Base-by-base conservation (phyloP, 345 rosid species). In the Eucalyptus grandis region DNA sequence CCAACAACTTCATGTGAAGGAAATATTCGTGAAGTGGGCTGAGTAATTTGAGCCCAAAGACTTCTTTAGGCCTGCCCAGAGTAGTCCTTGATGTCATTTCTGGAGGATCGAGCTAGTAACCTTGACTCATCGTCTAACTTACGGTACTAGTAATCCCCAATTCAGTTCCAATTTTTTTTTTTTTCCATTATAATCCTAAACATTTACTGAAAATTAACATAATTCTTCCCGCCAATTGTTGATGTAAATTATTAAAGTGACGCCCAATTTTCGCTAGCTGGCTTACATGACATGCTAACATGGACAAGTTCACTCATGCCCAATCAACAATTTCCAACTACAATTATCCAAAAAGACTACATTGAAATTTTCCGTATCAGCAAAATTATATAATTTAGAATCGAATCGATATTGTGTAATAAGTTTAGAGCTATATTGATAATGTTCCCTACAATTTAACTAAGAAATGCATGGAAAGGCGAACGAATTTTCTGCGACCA, bases 281-380 rank as follows among this genome's bases (percentile, higher is more conserved):
- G 0, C 0, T n/a, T n/a, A 7, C 5, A 1, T 14, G 6, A 8
- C 21, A 65, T 0, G 3, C 21, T n/a, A 0, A 65, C 19, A 8
- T 14, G 0, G 11, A n/a, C 77, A n/a, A 65, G 6, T 65, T 30
- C 0, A 65, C 37, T 7, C 17, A 7, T 65, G 21, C 40, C 21
- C 0, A 0, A 13, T 14, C 37, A 13, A 30, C 37, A 6, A 62
- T 65, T 65, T 65, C 5, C 1, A 0, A 65, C 0, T 15, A 3
- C 6, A n/a, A n/a, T 65, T n/a, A 15, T 8, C 77, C 11, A 65
- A 65, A 65, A 65, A 14, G 5, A 65, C 19, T 14, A 14, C 40
- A 65, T 65, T 14, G 4, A 65, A 65, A 2, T 65, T 65, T n/a
- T 14, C 3, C 2, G 0, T 16, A 65, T n/a, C 0, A 0, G 8